phyloP scores from a whole-genome alignment of 2,329 filamentous ascomycete genomes.

The Fusarium lateritium region DNA sequence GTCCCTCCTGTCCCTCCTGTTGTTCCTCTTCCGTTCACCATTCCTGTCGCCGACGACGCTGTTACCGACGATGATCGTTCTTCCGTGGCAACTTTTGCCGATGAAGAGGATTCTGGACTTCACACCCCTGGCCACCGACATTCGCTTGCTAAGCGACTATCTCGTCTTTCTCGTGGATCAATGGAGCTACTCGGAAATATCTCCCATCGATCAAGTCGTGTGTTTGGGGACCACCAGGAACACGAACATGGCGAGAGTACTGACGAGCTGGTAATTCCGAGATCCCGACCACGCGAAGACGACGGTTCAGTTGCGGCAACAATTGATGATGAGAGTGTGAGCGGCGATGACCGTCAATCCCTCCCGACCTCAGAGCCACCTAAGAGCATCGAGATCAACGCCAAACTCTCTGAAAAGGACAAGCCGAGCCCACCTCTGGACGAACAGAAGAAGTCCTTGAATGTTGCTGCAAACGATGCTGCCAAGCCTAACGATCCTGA shows the following conservation, averaged over 20 bases:
- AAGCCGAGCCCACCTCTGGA: constrained; percentile 24
- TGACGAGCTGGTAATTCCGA: constrained; percentile 62
- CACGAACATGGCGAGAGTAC: constrained; percentile 56
- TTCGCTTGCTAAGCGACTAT: constrained; percentile 65
- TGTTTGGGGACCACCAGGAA: constrained; percentile 33
- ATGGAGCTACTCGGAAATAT: constrained; percentile 60
- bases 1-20: constrained; percentile 64
- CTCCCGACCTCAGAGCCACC: constrained; percentile 41
- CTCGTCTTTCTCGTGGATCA: constrained; percentile 65
- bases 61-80: constrained; percentile 67
- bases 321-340: constrained; percentile 66
- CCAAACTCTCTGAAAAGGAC: constrained; percentile 53
- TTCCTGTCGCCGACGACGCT: constrained; percentile 64
- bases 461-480: constrained; percentile 12
- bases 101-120: constrained; percentile 64
- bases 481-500: constrained; percentile 17
- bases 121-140: constrained; percentile 50
- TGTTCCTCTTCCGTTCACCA: constrained; percentile 75
- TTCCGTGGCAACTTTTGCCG: constrained; percentile 79
- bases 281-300: constrained; percentile 56
- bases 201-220: constrained; percentile 55
- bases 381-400: constrained; percentile 58
- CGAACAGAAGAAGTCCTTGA: constrained; percentile 24
- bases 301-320: constrained; percentile 71
- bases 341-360: constrained; percentile 56